These are phyloP conservation scores for Pestalotiopsis fici DNA, from an alignment of 2,329 filamentous ascomycete genomes.

Conservation along the genomic window DNA sequence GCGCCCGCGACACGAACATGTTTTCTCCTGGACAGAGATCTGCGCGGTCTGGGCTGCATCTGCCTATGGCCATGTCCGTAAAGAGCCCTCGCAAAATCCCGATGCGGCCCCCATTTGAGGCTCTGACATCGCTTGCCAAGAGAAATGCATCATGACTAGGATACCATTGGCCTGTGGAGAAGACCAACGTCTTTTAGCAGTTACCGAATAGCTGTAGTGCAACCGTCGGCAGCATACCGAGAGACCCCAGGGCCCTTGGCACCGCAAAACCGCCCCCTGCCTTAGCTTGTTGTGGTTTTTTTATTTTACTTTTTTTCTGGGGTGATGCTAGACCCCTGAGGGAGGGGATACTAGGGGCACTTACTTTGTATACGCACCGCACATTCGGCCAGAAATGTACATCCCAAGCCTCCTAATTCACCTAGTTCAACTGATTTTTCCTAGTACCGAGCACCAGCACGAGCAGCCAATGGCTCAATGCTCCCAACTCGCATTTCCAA, in stretches of 20 bases:
- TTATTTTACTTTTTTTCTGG: no score
- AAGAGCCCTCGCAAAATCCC: neutral
- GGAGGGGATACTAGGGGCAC: neutral
- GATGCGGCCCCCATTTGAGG: neutral
- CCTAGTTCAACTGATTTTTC: neutral
- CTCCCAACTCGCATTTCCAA: neutral
- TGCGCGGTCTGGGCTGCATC: neutral
- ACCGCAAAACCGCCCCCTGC: constrained; percentile 6
- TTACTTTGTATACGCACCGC: no score
- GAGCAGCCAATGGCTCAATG: neutral
- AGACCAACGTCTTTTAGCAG: neutral
- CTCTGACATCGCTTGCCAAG: constrained; percentile 6
- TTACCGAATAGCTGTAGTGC: neutral
- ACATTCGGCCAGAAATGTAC: neutral
- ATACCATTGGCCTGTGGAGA: constrained; percentile 2
- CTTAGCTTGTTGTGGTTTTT: constrained; percentile 1
- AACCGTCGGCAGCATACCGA: constrained; percentile 4
- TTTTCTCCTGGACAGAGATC: neutral
- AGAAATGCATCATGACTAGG: neutral
- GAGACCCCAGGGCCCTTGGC: neutral
- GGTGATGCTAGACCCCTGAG: neutral
- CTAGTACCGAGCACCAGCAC: no score
- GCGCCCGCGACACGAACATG: neutral
- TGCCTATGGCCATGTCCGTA: neutral
- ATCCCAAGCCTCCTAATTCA: no score